These are phyloP conservation scores for Candolleomyces eurysporus DNA, from an alignment of 768 basidiomycete species.

Conservation along the genomic window DNA sequence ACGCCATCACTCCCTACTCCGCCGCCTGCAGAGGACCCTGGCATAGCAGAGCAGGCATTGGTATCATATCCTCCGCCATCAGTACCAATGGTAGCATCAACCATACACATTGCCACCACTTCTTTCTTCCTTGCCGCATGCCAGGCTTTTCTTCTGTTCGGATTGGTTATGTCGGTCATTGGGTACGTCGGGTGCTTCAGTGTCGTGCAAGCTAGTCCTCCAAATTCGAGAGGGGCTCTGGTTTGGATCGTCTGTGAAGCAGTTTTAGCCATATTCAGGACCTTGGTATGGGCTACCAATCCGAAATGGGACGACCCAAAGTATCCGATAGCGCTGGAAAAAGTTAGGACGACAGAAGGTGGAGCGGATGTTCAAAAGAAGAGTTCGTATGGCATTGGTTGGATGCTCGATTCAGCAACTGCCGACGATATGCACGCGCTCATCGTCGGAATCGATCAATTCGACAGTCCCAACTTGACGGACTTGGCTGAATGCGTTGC, in stretches of 20 bases:
- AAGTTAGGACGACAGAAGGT: background rate
- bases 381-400: background rate
- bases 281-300: background rate
- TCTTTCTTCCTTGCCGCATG: background rate
- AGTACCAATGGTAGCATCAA: background rate
- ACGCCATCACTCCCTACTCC: no score
- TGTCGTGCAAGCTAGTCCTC: background rate
- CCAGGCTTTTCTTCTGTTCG: background rate
- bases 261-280: background rate
- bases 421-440: background rate
- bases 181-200: conserved; percentile 7
- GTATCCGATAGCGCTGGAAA: background rate
- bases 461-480: background rate
- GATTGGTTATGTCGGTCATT: background rate
- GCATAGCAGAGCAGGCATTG: no score
- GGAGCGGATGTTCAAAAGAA: background rate
- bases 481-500: background rate
- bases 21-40: no score
- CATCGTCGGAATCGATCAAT: background rate
- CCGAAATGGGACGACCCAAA: background rate
- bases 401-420: background rate
- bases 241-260: background rate
- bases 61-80: background rate
- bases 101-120: background rate
- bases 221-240: background rate